Base-by-base conservation (phyloP, 305 asterid species). In the Fraxinus xanthoxyloides region DNA sequence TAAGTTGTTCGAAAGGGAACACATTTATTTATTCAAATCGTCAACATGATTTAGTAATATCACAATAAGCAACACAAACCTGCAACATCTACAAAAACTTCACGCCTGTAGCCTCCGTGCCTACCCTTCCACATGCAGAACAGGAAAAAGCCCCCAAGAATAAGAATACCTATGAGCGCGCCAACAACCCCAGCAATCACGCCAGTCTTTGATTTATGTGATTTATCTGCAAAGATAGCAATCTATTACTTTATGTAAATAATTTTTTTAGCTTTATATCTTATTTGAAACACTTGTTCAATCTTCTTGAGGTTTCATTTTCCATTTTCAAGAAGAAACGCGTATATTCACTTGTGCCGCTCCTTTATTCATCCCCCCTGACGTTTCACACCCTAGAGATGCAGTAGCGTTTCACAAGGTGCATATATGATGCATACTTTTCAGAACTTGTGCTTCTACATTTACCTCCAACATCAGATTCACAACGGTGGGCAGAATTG, bases 51-150 rank as follows among this genome's bases (percentile, higher is more conserved):
- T 65, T 24, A 65, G 7, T 65, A 65, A 24, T 10, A 65, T 65
- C 34, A 65, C 35, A 28, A 74, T 4, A 77, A 70, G 77, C 23
- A 40, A 77, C 84, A 88, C 90, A 78, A 81, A 95, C 99, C 98
- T 92, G 93, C 89, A 89, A 95, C 99, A 75, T 94, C 99, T 10
- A 92, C 96, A 70, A 87, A 95, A 81, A 92, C 88, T 87, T 95
- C 99, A 32, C 87, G 90, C 77, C 77, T 87, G 84, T 84, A 88
- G 85, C 93, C 90, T 85, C 84, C 90, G 83, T 85, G 91, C 81
- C 85, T 85, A 40, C 91, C 82, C 87, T 84, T 91, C 91, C 91
- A 87, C 80, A 90, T 26, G 83, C 89, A 89, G 74, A 94, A 80
- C 75, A 92, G 70, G 75, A 93, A 74, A 46, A 88, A 87, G 74